phyloP scores from a whole-genome alignment of 495 filamentous ascomycete species.

The Aspergillus incahuasiensis region DNA sequence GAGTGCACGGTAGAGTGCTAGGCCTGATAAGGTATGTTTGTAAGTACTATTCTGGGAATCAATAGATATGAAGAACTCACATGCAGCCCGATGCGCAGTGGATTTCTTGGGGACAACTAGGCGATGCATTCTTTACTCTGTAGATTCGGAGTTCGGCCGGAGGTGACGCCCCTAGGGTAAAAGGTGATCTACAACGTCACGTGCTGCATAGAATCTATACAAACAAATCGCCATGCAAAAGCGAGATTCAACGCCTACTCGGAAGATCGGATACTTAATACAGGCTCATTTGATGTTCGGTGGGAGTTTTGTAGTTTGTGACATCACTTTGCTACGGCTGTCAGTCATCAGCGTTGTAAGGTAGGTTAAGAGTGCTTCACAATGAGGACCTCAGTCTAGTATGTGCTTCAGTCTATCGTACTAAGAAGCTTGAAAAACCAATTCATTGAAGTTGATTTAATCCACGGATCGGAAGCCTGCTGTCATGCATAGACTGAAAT shows the following conservation, averaged over 20 bases:
- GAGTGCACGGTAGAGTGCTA: conserved; percentile 70
- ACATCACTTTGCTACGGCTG: neutral
- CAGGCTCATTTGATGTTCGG: neutral
- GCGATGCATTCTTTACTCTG: conserved; percentile 37
- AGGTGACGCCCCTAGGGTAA: neutral
- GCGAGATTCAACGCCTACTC: too few relatives aligned
- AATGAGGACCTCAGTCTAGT: neutral
- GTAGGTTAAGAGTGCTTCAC: neutral
- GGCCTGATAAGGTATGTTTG: conserved; percentile 41
- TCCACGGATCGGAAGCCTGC: conserved; percentile 29
- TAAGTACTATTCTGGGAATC: neutral
- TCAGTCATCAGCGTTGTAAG: neutral
- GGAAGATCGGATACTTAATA: too few relatives aligned
- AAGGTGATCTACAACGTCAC: neutral
- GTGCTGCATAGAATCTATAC: neutral
- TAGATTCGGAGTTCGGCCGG: neutral
- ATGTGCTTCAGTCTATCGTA: neutral
- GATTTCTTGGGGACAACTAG: conserved; percentile 42
- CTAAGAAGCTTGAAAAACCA: neutral
- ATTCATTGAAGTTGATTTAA: conserved; percentile 24
- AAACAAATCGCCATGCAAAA: neutral
- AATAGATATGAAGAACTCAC: conserved; percentile 44
- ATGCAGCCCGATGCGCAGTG: conserved; percentile 58
- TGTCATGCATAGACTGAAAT: conserved; percentile 39
- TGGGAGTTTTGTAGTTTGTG: neutral